phyloP scores from a whole-genome alignment of 2,329 filamentous ascomycete genomes.

The Meredithiella fracta region DNA sequence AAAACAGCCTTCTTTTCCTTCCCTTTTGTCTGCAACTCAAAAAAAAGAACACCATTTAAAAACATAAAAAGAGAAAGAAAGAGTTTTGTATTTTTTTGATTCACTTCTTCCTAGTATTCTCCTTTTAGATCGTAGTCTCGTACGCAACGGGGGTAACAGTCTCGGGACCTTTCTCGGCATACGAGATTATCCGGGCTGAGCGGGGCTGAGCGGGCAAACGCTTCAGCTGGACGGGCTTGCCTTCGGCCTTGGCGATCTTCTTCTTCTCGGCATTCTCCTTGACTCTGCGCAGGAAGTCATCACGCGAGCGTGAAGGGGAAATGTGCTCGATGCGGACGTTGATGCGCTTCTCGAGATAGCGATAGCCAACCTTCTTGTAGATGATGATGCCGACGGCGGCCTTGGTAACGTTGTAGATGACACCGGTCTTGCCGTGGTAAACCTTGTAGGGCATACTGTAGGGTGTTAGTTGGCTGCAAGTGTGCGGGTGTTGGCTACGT shows the following conservation, averaged over 20 bases:
- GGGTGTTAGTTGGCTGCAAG: neutral
- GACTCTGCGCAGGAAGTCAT: slow-evolving; percentile 91
- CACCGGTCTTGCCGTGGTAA: slow-evolving; percentile 98
- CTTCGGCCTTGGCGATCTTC: slow-evolving; percentile 82
- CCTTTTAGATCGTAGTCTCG: slow-evolving; percentile 88
- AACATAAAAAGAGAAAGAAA: slow-evolving; percentile 15
- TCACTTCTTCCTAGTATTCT: slow-evolving; percentile 16
- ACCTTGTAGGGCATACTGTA: slow-evolving; percentile 94
- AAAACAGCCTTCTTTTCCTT: no score
- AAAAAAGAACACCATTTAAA: neutral
- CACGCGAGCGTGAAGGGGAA: slow-evolving; percentile 79
- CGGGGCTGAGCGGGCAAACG: slow-evolving; percentile 68
- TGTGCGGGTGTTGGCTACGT: neutral
- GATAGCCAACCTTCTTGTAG: slow-evolving; percentile 98
- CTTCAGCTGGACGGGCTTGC: slow-evolving; percentile 82
- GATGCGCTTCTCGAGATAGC: slow-evolving; percentile 99
- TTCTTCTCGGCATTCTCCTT: slow-evolving; percentile 91
- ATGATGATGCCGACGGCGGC: slow-evolving; percentile 94
- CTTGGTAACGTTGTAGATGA: slow-evolving; percentile 99
- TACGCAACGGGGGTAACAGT: slow-evolving; percentile 83
- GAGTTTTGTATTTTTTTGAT: slow-evolving; percentile 14
- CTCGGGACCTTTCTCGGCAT: slow-evolving; percentile 74
- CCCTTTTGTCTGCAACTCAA: no score
- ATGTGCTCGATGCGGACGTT: slow-evolving; percentile 99
- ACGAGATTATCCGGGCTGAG: slow-evolving; percentile 61